Conservation (phyloP, 2,329 filamentous ascomycete genomes). For the Monilinia vaccinii-corymbosi region DNA sequence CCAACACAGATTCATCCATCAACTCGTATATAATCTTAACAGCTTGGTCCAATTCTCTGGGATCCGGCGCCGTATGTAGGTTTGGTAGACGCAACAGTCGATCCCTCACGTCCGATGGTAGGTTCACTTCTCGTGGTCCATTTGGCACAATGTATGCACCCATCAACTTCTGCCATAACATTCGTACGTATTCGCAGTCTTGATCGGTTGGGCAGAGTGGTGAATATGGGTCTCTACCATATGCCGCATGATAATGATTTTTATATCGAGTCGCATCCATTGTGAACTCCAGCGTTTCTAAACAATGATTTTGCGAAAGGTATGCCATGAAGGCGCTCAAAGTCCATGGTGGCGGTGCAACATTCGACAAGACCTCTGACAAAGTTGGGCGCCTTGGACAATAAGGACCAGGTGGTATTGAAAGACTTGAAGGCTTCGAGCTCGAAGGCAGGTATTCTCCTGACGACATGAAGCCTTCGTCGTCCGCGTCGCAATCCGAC, state of each 20-base stretch:
- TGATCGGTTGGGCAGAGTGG: constrained; percentile 23
- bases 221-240: constrained; percentile 36
- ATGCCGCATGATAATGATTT: constrained; percentile 34
- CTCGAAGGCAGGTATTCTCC: constrained; percentile 33
- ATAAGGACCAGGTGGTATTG: constrained; percentile 37
- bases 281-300: constrained; percentile 94
- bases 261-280: constrained; percentile 85
- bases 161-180: constrained; percentile 80
- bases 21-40: constrained; percentile 86
- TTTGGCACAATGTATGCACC: constrained; percentile 85
- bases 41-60: constrained; percentile 69
- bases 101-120: constrained; percentile 79
- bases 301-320: constrained; percentile 90
- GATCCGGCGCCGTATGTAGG: constrained; percentile 56
- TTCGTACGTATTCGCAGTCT: constrained; percentile 52
- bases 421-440: constrained; percentile 39
- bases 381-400: constrained; percentile 61
- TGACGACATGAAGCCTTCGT: constrained; percentile 41
- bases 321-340: constrained; percentile 92
- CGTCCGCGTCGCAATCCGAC: constrained; percentile 37
- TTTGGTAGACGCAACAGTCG: constrained; percentile 58
- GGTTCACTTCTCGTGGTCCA: constrained; percentile 79
- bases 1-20: constrained; percentile 93
- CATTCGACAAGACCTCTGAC: constrained; percentile 79
- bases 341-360: constrained; percentile 80